These are phyloP conservation scores for Cladophialophora bantiana DNA, from an alignment of 2,329 filamentous ascomycete genomes.

Conservation along the genomic window DNA sequence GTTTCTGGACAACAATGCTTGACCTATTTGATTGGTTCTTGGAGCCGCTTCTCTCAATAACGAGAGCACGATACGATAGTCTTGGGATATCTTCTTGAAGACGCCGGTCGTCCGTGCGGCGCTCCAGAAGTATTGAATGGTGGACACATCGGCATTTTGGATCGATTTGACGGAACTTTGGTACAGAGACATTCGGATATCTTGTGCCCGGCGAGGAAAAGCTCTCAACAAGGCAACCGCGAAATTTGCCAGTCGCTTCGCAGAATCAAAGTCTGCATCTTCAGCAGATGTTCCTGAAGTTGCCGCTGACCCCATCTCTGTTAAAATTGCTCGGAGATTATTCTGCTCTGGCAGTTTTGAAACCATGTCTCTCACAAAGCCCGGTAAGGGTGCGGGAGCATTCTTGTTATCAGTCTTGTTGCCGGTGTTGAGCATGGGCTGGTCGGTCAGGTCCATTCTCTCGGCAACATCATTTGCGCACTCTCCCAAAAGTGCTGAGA, in stretches of 20 bases:
- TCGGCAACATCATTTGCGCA: constrained; percentile 62
- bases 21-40: constrained; percentile 50
- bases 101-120: constrained; percentile 64
- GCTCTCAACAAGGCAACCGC: constrained; percentile 83
- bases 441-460: constrained; percentile 52
- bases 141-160: constrained; percentile 59
- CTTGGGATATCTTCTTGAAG: constrained; percentile 63
- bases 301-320: constrained; percentile 31
- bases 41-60: constrained; percentile 57
- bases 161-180: constrained; percentile 64
- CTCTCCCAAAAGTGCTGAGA: constrained; percentile 63
- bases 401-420: constrained; percentile 17
- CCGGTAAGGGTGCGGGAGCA: constrained; percentile 47
- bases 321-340: constrained; percentile 31
- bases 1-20: constrained; percentile 38
- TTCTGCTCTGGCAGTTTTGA: constrained; percentile 59
- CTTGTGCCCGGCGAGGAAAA: constrained; percentile 81
- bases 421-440: constrained; percentile 38
- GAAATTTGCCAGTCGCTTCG: constrained; percentile 81
- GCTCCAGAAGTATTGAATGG: constrained; percentile 86
- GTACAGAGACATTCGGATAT: constrained; percentile 94
- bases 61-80: constrained; percentile 65
- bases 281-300: constrained; percentile 40
- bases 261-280: constrained; percentile 60
- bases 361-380: constrained; percentile 71